These are phyloP conservation scores for Chlorencoelia australis DNA, from an alignment of 2,329 filamentous ascomycete species.

Conservation along the genomic window DNA sequence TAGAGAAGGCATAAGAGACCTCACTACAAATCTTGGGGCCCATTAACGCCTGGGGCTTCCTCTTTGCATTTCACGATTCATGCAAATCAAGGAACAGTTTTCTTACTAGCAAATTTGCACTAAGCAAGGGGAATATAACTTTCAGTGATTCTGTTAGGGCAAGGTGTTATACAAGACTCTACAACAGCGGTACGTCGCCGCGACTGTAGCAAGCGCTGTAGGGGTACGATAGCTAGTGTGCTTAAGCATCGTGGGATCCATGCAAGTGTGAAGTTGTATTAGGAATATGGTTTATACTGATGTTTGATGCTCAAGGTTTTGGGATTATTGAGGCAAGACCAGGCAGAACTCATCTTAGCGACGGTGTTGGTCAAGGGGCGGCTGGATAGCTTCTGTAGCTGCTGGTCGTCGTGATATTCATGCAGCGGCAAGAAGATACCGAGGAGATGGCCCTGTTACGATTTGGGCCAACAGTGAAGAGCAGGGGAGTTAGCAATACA, in stretches of 20 bases:
- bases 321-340: neutral
- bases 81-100: neutral
- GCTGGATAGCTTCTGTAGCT: neutral
- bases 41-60: neutral
- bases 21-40: neutral
- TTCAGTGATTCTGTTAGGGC: neutral
- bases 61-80: neutral
- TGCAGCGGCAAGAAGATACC: neutral
- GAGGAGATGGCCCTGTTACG: neutral
- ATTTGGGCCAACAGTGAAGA: neutral
- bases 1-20: neutral
- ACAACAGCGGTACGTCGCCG: neutral
- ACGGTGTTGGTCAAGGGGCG: neutral
- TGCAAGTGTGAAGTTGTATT: neutral
- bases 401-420: neutral
- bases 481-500: neutral
- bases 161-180: neutral
- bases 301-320: neutral
- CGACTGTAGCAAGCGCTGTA: neutral
- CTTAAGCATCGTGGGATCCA: neutral
- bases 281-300: neutral
- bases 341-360: neutral
- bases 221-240: neutral
- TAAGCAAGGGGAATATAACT: neutral
- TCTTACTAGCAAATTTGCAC: neutral